Evolutionary conservation across 768 basidiomycete species (phyloP), one percentile per base, ranked within the genome.

Genomic region (Scleroderma bovista): DNA sequence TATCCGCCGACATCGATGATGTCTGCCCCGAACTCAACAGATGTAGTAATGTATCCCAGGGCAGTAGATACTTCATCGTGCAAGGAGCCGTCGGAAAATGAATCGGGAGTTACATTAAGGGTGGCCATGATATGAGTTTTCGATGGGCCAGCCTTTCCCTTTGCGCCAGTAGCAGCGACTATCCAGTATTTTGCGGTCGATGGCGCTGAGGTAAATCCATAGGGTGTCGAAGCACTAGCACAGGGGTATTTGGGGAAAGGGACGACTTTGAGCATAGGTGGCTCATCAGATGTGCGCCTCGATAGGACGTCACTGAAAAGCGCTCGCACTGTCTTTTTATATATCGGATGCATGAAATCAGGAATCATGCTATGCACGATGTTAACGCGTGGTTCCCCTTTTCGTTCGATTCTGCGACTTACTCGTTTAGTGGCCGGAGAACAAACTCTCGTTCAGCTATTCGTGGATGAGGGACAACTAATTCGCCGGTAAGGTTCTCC

Each of bases 1-100:
- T 92, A 90, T 0, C 96, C 96, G 0, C 96, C 95, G 17, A 98
- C 75, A 65, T 99, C 96, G 51, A 98, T 69, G 50, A 99, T 88
- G 50, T 81, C 75, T 0, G 88, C 85, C 1, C 86, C 86, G 1
- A 71, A 71, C 0, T 65, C 53, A 2, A 82, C 70, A 0, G 90
- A 75, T 3, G 69, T 45, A 3, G 60, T 53, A 0, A 75, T 72
- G 53, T 85, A 87, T 3, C 61, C 57, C 15, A 92, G 59, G 0
- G 86, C 88, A 10, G 73, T 63, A 0, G 75, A 56, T 11, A 83
- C 55, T 0, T 74, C 75, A 53, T 76, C 72, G 63, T 86, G 73
- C 17, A 67, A 61, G 1, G 82, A 75, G 10, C 93, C 93, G 54
- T 97, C 93, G 0, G 94, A 97, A 69, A 97, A 97, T 0, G 94